Evolutionary conservation across 768 basidiomycete genomes (phyloP), one percentile per base, ranked within the genome.

Genomic region (Vararia minispora): DNA sequence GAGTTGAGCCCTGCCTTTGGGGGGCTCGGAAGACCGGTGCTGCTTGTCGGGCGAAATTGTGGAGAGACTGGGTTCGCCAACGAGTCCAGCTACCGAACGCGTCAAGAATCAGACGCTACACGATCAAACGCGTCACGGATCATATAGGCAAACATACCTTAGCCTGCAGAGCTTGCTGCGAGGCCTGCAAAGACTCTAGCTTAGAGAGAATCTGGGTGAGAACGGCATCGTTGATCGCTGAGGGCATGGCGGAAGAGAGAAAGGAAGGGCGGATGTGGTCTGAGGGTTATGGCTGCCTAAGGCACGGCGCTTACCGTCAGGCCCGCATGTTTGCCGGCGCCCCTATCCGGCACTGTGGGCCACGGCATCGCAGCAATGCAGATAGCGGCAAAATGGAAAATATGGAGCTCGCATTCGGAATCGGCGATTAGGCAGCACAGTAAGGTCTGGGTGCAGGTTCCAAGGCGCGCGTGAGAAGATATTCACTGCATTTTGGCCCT

Each of bases 101-200:
- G 24, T 24, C 16, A 29, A 18, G n/a, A 21, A 40, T 30, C 36
- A 31, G n/a, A 22, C 20, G 28, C 28, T 22, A n/a, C 17, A 17
- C 33, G 14, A 8, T 24, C 24, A 31, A 31, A 31, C 14, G 13
- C n/a, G 28, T 32, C 17, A 29, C 37, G 12, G 24, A 43, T 42
- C 32, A 29, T n/a, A 20, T 33, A 7, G 28, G 38, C 6, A 18
- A n/a, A 28, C 52, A 28, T 47, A 87, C 85, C 69, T 90, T 85
- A 17, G 81, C 76, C 48, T 86, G 80, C 51, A 89, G 64, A 0
- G 74, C 68, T 57, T 86, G 81, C 54, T 89, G 84, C 34, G 74
- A 74, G 33, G 79, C 58, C 55, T 84, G 79, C 51, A 90, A 65
- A 4, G 72, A 64, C 48, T 80, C 68, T 37, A 90, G 71, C 59